Evolutionary conservation across 1,139 yeast species (phyloP).

Genomic region (Suhomyces anneliseae): DNA sequence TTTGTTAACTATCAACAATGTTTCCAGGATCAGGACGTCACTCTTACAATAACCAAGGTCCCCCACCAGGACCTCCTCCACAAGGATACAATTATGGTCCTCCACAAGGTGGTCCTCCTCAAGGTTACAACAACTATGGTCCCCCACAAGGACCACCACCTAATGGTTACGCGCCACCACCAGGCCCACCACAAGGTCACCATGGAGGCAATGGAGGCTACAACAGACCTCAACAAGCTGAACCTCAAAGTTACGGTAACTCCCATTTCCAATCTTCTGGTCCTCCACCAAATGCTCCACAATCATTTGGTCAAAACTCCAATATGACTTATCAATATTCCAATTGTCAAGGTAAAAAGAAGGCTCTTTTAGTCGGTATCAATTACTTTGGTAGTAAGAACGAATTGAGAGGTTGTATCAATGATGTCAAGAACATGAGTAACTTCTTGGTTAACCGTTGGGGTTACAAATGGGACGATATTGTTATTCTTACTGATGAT

Average conservation of each 20-base stretch:
- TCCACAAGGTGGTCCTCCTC: conserved; percentile 15
- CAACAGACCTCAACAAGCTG: conserved; percentile 13
- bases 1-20: conserved; percentile 12
- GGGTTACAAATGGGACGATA: conserved; percentile 76
- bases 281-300: conserved; percentile 21
- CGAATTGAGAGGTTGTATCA: conserved; percentile 82
- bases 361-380: conserved; percentile 84
- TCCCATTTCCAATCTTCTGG: conserved; percentile 11
- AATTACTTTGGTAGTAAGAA: conserved; percentile 78
- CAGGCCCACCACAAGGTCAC: neutral
- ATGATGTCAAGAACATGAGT: conserved; percentile 70
- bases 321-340: conserved; percentile 53
- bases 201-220: conserved; percentile 1
- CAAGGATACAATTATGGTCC: conserved; percentile 11
- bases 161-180: conserved; percentile 12
- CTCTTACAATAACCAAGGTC: conserved; percentile 14
- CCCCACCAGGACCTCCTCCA: conserved; percentile 14
- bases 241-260: conserved; percentile 12
- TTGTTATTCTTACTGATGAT: conserved; percentile 83
- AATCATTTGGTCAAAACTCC: conserved; percentile 24
- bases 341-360: conserved; percentile 70
- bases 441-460: conserved; percentile 52
- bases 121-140: conserved; percentile 5
- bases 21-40: conserved; percentile 25
- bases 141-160: conserved; percentile 9